These are phyloP conservation scores for Nigrospora sphaerica DNA, from an alignment of 2,329 filamentous ascomycete species.

Conservation along the genomic window DNA sequence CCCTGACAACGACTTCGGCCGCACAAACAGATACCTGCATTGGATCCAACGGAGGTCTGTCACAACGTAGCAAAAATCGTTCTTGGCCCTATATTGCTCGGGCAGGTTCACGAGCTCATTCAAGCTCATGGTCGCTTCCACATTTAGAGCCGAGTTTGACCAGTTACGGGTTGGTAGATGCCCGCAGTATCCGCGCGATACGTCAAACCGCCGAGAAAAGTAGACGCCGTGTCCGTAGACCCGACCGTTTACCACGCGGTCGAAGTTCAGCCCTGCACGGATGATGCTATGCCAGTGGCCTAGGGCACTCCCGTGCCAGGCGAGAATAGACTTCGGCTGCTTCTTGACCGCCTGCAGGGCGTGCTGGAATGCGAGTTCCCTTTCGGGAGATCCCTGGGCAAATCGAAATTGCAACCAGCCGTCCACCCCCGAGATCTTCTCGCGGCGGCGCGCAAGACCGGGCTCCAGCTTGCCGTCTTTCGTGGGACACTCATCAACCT, in stretches of 20 bases:
- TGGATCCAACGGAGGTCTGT: slow-evolving; percentile 79
- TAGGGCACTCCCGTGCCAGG: slow-evolving; percentile 76
- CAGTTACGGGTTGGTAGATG: slow-evolving; percentile 32
- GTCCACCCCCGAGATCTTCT: slow-evolving; percentile 56
- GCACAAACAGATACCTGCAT: slow-evolving; percentile 71
- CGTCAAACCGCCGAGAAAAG: slow-evolving; percentile 54
- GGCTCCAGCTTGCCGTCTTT: slow-evolving; percentile 9
- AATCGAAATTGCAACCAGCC: slow-evolving; percentile 78
- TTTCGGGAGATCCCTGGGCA: slow-evolving; percentile 81
- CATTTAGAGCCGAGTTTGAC: slow-evolving; percentile 59
- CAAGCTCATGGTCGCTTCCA: slow-evolving; percentile 58
- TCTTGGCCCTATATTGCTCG: slow-evolving; percentile 43
- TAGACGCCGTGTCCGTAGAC: slow-evolving; percentile 77
- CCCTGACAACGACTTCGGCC: background rate
- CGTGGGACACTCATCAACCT: slow-evolving; percentile 47
- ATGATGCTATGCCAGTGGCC: slow-evolving; percentile 88
- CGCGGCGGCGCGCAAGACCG: slow-evolving; percentile 20
- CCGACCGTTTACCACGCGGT: slow-evolving; percentile 55
- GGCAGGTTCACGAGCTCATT: slow-evolving; percentile 82
- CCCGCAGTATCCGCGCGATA: slow-evolving; percentile 44
- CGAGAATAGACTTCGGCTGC: slow-evolving; percentile 59
- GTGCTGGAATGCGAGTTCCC: slow-evolving; percentile 67
- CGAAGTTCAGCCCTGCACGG: slow-evolving; percentile 72
- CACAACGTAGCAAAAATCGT: slow-evolving; percentile 62
- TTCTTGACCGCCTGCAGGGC: slow-evolving; percentile 43